These are phyloP conservation scores for Withania somnifera DNA, from an alignment of 305 asterid species.

Conservation along the genomic window DNA sequence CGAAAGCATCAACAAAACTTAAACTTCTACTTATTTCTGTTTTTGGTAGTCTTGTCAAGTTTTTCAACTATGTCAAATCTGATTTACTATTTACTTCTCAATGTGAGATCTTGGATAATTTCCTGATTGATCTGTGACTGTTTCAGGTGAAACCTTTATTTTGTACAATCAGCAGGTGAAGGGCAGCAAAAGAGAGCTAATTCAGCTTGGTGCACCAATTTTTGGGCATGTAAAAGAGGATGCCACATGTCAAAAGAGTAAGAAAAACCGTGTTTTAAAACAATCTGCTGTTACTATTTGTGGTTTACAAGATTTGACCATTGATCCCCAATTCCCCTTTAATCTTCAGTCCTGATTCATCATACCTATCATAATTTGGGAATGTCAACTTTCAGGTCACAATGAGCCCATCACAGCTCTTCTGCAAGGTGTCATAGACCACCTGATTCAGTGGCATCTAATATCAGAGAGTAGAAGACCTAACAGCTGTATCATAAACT, in stretches of 20 bases:
- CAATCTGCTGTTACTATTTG: background rate
- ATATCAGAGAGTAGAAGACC: constrained; percentile 71
- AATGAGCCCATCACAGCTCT: constrained; percentile 84
- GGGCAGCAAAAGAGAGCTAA: constrained; percentile 92
- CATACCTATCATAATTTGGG: background rate
- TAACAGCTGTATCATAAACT: constrained; percentile 87
- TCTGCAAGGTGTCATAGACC: constrained; percentile 58
- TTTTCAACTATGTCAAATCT: background rate
- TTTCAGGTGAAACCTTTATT: constrained; percentile 86
- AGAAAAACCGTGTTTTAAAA: background rate
- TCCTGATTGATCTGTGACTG: background rate
- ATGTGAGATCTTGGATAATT: background rate
- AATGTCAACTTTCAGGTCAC: constrained; percentile 28
- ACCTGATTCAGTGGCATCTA: constrained; percentile 75
- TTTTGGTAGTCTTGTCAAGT: background rate
- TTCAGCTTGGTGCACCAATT: constrained; percentile 87
- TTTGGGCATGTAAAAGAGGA: constrained; percentile 65
- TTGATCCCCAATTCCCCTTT: background rate
- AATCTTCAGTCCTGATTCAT: background rate
- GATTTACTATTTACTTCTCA: background rate
- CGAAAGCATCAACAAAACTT: background rate
- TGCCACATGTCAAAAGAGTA: constrained; percentile 46
- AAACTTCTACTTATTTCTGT: background rate
- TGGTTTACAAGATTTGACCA: background rate
- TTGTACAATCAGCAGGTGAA: constrained; percentile 80